Evolutionary conservation across 345 rosid genomes (phyloP), one percentile per base, ranked within the genome.

Genomic region (Physaria fendleri): DNA sequence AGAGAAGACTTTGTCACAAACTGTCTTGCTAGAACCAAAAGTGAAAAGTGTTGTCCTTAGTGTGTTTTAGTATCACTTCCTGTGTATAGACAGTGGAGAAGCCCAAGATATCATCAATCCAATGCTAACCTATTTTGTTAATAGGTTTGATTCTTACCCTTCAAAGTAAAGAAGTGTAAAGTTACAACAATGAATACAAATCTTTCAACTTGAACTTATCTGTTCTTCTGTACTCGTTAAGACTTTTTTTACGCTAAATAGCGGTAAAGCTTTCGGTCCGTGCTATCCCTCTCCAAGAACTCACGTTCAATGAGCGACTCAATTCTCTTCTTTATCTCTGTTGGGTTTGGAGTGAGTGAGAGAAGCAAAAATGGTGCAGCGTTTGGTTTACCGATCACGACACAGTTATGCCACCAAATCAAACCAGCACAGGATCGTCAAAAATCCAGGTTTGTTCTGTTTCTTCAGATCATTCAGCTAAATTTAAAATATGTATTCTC

Each of bases 341-440:
- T 89, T 2, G 95, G 97, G 59, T 88, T 92, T 11, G 97, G 18
- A 25, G 16, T 20, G 30, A 13, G 16, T 23, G n/a, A 21, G 33
- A 15, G 43, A 4, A 48, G 37, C 29, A 7, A 75, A 79, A 71
- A 91, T 91, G 96, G 98, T 88, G 63, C 98, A 91, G 86, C 87
- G 98, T 49, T 86, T 91, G 2, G 87, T 88, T 0, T 88, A 88
- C 71, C 83, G 98, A 41, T 74, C 74, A 49, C 83, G 98, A 33
- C 98, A 91, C 78, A 87, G 96, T 78, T 91, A 91, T 48, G 98
- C 96, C 74, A 91, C 96, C 54, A 91, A 80, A 41, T 91, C 98
- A 2, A 91, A 90, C 77, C 95, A 90, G 83, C 94, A 90, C 72
- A 74, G 91, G 56, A 72, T 85, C 69, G 89, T 90, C 81, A 91